These are phyloP conservation scores for Actinidia arguta DNA, from an alignment of 179 eudicot genomes.

Conservation along the genomic window DNA sequence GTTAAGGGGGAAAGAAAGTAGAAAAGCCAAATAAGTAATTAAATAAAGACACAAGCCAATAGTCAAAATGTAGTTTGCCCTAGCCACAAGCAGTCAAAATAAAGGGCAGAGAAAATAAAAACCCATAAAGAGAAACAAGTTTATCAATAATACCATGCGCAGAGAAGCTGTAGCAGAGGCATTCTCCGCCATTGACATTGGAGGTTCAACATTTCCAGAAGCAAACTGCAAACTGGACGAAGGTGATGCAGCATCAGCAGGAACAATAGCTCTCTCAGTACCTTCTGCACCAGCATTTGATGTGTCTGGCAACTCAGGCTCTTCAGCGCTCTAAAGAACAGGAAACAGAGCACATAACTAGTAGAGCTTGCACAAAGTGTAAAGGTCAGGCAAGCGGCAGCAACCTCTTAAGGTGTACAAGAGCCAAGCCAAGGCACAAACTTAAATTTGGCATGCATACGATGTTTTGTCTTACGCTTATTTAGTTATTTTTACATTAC, in stretches of 20 bases:
- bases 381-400: background rate
- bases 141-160: conserved; percentile 64
- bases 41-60: conserved; percentile 1
- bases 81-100: background rate
- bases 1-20: background rate
- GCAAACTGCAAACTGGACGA: conserved; percentile 50
- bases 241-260: conserved; percentile 60
- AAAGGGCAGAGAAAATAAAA: background rate
- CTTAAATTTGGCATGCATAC: background rate
- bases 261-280: conserved; percentile 41
- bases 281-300: conserved; percentile 50
- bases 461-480: background rate
- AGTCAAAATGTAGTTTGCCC: background rate
- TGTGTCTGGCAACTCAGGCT: conserved; percentile 47
- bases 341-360: background rate
- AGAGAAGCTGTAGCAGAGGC: conserved; percentile 78
- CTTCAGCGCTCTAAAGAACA: conserved; percentile 60
- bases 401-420: background rate
- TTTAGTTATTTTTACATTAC: background rate
- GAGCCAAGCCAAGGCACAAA: background rate
- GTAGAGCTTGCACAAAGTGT: background rate
- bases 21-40: background rate
- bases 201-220: conserved; percentile 42
- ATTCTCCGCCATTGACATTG: conserved; percentile 60
- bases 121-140: conserved; percentile 2